Evolutionary conservation across 2,329 filamentous ascomycete genomes (phyloP).

Genomic region (Berkeleyomyces basicola): DNA sequence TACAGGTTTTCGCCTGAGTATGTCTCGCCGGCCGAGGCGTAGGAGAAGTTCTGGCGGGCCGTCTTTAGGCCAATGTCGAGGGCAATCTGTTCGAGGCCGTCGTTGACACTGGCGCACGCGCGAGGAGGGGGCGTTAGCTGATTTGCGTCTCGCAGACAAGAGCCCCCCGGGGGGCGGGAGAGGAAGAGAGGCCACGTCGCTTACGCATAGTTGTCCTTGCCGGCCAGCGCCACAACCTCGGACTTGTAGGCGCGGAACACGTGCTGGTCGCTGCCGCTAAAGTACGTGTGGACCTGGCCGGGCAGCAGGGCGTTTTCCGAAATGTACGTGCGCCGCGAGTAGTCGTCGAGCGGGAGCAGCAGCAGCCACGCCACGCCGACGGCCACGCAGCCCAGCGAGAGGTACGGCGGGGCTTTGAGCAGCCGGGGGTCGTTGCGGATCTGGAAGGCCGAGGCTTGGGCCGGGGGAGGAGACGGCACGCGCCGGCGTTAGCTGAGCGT

Average conservation of each 20-base stretch:
- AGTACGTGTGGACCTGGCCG: conserved; percentile 95
- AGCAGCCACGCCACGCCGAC: conserved; percentile 82
- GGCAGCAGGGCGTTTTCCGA: conserved; percentile 93
- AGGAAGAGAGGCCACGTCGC: conserved; percentile 14
- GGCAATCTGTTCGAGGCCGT: conserved; percentile 60
- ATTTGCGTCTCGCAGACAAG: background rate
- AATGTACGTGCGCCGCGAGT: conserved; percentile 86
- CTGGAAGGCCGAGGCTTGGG: conserved; percentile 41
- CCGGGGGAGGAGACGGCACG: background rate
- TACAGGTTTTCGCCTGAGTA: conserved; percentile 82
- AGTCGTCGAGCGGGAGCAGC: conserved; percentile 73
- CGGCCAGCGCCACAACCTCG: conserved; percentile 52
- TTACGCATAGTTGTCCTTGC: conserved; percentile 36
- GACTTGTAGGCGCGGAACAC: conserved; percentile 79
- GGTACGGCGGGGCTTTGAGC: conserved; percentile 68
- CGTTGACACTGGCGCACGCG: conserved; percentile 35
- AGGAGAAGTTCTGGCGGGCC: conserved; percentile 75
- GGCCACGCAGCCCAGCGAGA: conserved; percentile 70
- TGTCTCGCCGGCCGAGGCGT: conserved; percentile 56
- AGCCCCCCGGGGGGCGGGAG: too few relatives aligned
- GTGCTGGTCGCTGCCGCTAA: conserved; percentile 89
- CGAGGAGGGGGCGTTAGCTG: background rate
- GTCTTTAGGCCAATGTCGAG: conserved; percentile 69
- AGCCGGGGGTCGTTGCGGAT: conserved; percentile 68
- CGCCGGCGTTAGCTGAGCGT: background rate